phyloP scores from a whole-genome alignment of 306 rosid genomes.

The Hippophae rhamnoides region DNA sequence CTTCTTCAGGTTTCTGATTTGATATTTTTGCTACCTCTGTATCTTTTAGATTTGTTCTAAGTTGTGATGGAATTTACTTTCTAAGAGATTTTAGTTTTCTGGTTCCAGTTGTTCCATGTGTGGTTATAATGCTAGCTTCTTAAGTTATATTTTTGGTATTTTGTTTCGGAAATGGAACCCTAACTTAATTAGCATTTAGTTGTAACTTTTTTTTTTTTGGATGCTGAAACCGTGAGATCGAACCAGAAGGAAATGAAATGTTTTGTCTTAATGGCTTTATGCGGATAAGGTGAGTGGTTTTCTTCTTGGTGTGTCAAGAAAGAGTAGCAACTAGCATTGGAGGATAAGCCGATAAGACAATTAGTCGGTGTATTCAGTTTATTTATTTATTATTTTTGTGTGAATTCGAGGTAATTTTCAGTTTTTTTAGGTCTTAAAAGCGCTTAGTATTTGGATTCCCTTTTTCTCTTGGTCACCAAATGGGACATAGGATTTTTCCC shows the following conservation, averaged over 20 bases:
- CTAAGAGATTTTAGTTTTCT: not conserved
- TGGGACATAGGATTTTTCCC: too few species aligned
- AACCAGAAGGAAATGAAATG: not conserved
- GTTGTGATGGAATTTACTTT: not conserved
- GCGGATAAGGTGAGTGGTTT: too few species aligned
- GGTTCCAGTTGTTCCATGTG: not conserved
- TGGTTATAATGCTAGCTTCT: constrained; percentile 2
- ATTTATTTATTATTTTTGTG: too few species aligned
- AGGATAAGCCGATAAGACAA: too few species aligned
- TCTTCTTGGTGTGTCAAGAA: too few species aligned
- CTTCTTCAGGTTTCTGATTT: constrained; percentile 72
- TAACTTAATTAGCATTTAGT: constrained; percentile 16
- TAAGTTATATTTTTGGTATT: not conserved
- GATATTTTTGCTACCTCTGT: not conserved
- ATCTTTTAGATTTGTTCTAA: not conserved
- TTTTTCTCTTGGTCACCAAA: too few species aligned
- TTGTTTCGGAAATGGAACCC: constrained; percentile 11
- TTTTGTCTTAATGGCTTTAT: too few species aligned
- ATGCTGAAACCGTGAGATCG: constrained; percentile 6
- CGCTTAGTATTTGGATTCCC: too few species aligned
- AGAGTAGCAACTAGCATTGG: too few species aligned
- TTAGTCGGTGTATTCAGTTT: too few species aligned
- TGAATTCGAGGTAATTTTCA: too few species aligned
- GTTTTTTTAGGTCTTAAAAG: too few species aligned
- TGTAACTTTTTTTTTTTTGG: not conserved